Evolutionary conservation across 2,329 filamentous ascomycete species (phyloP).

Genomic region (Geosmithia morbida): DNA sequence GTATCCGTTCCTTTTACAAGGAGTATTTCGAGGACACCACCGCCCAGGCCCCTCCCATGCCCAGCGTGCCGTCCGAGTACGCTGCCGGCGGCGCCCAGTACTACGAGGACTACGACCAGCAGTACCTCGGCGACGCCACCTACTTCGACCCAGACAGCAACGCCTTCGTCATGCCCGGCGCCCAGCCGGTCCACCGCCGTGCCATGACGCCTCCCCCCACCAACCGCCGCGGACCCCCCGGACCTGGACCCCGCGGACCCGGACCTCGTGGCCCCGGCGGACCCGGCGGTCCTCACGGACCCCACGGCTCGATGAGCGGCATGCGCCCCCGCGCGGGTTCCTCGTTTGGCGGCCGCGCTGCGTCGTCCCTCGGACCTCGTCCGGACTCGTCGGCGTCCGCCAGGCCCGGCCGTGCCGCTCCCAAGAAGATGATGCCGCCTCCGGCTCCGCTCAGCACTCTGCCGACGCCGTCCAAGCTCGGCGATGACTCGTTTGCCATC

Average conservation of each 20-base stretch:
- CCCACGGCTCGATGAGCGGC: conserved; percentile 33
- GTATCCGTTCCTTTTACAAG: conserved; percentile 97
- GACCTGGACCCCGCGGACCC: conserved; percentile 13
- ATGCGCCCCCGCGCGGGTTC: conserved; percentile 41
- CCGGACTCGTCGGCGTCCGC: conserved; percentile 52
- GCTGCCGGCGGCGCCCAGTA: conserved; percentile 27
- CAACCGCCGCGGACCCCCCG: conserved; percentile 24
- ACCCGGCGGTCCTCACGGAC: conserved; percentile 19
- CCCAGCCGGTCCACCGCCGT: conserved; percentile 71
- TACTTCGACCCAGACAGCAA: conserved; percentile 54
- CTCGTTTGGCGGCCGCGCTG: conserved; percentile 11
- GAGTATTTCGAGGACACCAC: conserved; percentile 93
- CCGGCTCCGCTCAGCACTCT: conserved; percentile 61
- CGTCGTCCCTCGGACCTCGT: conserved; percentile 31
- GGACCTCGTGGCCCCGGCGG: conserved; percentile 8
- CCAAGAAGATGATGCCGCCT: conserved; percentile 45
- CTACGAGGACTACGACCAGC: conserved; percentile 62
- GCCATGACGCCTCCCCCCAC: conserved; percentile 90
- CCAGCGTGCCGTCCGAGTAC: conserved; percentile 13
- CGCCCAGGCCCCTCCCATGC: conserved; percentile 25
- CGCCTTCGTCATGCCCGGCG: conserved; percentile 68
- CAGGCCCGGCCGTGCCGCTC: conserved; percentile 21
- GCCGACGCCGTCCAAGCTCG: conserved; percentile 74
- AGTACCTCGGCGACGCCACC: conserved; percentile 49
- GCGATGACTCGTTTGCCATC: conserved; percentile 64